Evolutionary conservation across 805 yeast species (phyloP).

Genomic region (Saturnispora mendoncae): DNA sequence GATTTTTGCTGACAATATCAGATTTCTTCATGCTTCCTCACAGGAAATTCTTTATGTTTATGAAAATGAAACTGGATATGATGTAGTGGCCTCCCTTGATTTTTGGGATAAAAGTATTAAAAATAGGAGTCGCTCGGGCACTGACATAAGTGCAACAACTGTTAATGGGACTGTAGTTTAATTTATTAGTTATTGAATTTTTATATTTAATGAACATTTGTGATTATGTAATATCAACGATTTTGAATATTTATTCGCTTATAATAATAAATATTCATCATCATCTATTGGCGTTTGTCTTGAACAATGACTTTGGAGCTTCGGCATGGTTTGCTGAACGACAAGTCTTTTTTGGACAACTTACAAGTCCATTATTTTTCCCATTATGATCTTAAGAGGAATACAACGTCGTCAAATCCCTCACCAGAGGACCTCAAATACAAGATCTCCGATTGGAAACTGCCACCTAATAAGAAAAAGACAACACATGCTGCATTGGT

Average conservation of each 20-base stretch:
- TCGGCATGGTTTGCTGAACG: slow-evolving; percentile 28
- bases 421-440: slow-evolving; percentile 49
- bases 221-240: background rate
- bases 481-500: slow-evolving; percentile 91
- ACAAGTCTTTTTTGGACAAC: slow-evolving; percentile 23
- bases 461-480: slow-evolving; percentile 80
- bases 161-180: background rate
- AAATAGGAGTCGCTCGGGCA: slow-evolving; percentile 13
- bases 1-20: slow-evolving; percentile 85
- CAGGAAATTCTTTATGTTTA: slow-evolving; percentile 91
- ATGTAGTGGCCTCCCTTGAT: slow-evolving; percentile 85
- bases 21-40: slow-evolving; percentile 81
- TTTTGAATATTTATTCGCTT: background rate
- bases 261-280: too few relatives aligned
- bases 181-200: background rate
- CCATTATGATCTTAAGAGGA: slow-evolving; percentile 87
- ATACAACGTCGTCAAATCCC: slow-evolving; percentile 83
- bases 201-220: background rate
- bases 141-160: background rate
- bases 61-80: slow-evolving; percentile 84
- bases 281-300: background rate
- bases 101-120: slow-evolving; percentile 56
- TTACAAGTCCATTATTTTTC: slow-evolving; percentile 28
- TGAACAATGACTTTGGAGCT: slow-evolving; percentile 17
- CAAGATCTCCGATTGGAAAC: slow-evolving; percentile 83